Percentiles rank a stretch among this genome's conserved stretches.
Conservation (phyloP, 352 stramenopile species). For the Pythium brassicae region DNA sequence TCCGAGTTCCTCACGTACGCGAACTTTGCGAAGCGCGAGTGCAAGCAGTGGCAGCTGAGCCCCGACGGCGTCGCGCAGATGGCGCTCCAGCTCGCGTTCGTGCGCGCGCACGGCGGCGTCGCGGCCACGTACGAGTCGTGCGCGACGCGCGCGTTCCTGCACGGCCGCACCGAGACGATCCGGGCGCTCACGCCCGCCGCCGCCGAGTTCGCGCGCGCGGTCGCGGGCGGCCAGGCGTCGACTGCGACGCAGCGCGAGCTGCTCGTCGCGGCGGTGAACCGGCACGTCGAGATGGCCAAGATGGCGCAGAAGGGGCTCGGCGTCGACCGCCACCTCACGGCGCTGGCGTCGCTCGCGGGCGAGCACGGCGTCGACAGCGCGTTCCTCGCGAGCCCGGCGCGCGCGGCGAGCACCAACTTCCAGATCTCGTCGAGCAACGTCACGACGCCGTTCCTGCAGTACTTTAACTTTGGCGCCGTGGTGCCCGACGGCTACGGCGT, state of each 20-base stretch:
- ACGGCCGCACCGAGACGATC: constrained; percentile 92
- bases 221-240: constrained; percentile 31
- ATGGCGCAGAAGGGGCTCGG: constrained; percentile 82
- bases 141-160: constrained; percentile 87
- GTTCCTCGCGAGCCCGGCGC: constrained; percentile 80
- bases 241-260: constrained; percentile 55
- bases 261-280: constrained; percentile 65
- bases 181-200: constrained; percentile 74
- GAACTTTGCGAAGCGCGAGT: constrained; percentile 87
- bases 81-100: constrained; percentile 89
- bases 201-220: constrained; percentile 62
- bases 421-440: constrained; percentile 91
- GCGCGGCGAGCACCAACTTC: constrained; percentile 79
- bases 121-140: constrained; percentile 90
- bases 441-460: constrained; percentile 83
- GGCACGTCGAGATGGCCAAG: constrained; percentile 89
- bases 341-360: constrained; percentile 71
- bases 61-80: constrained; percentile 90
- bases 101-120: constrained; percentile 66
- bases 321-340: constrained; percentile 84
- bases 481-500: constrained; percentile 86
- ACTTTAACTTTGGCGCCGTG: constrained; percentile 89
- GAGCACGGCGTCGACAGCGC: constrained; percentile 53
- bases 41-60: constrained; percentile 90
- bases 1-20: constrained; percentile 82